phyloP scores from a whole-genome alignment of 192 early-diverging fungal species.

The Backusella australiensis region DNA sequence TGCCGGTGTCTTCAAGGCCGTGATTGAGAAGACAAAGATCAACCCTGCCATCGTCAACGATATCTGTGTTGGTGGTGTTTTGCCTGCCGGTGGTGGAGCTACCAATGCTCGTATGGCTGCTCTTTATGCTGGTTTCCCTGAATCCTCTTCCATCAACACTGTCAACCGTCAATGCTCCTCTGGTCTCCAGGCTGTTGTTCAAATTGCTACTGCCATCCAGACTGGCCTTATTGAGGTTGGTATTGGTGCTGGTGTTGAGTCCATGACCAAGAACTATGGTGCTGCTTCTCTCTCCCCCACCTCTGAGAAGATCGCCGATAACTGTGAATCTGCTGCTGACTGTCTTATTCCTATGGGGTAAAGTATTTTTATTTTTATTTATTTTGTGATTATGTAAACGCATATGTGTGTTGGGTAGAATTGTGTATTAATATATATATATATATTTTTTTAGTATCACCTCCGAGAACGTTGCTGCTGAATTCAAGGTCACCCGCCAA shows the following conservation, averaged over 20 bases:
- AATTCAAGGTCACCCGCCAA: constrained; percentile 80
- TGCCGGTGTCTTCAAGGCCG: constrained; percentile 71
- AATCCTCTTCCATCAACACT: constrained; percentile 76
- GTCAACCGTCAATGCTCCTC: constrained; percentile 96
- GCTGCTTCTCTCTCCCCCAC: constrained; percentile 70
- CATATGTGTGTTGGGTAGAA: neutral
- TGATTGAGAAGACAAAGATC: constrained; percentile 73
- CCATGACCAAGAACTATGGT: constrained; percentile 90
- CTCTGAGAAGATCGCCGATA: constrained; percentile 71
- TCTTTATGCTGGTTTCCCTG: constrained; percentile 88
- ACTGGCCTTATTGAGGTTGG: constrained; percentile 88
- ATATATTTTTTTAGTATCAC: constrained; percentile 58
- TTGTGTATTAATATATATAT: neutral
- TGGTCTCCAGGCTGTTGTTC: constrained; percentile 85
- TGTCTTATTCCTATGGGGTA: constrained; percentile 85
- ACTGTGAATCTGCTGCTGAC: constrained; percentile 70
- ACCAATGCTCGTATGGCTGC: constrained; percentile 88
- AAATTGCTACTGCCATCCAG: constrained; percentile 87
- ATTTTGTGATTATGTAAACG: neutral
- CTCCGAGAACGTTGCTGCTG: constrained; percentile 93
- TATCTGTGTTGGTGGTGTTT: constrained; percentile 91
- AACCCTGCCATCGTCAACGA: constrained; percentile 88
- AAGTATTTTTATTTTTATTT: neutral
- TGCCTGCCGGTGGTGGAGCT: constrained; percentile 87
- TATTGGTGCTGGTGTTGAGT: constrained; percentile 92